Percentiles rank a stretch among this genome's conserved stretches.
Evolutionary conservation across 768 basidiomycete genomes (phyloP).

Genomic region (Russula griseocarnosa): DNA sequence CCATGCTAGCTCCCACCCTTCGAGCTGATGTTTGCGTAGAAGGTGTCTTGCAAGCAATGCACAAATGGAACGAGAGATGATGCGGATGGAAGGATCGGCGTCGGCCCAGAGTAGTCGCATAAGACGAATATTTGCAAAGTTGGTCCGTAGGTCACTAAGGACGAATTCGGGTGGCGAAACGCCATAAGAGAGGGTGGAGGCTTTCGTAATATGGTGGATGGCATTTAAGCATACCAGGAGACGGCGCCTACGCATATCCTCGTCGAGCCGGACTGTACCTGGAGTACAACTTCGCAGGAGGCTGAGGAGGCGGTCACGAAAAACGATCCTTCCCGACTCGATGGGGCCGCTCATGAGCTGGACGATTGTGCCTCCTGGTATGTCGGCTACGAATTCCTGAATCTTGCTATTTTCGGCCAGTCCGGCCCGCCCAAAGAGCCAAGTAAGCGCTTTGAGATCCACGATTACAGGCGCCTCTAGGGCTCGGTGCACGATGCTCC

Average conservation of each 20-base stretch:
- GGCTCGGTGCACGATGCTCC: constrained; percentile 3
- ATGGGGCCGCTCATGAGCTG: constrained; percentile 12
- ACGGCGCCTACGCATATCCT: constrained; percentile 5
- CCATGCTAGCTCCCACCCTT: constrained; percentile 12
- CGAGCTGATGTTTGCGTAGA: not conserved
- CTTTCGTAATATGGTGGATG: constrained; percentile 3
- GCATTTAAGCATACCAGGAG: constrained; percentile 15
- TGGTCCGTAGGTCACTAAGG: constrained; percentile 13
- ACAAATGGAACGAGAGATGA: constrained; percentile 13
- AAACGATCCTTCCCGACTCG: not conserved
- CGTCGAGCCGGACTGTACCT: constrained; percentile 1
- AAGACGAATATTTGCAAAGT: constrained; percentile 11
- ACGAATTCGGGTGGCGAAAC: not conserved
- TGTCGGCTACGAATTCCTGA: constrained; percentile 3
- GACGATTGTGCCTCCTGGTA: constrained; percentile 2
- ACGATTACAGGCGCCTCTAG: not conserved
- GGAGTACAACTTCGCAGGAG: constrained; percentile 18
- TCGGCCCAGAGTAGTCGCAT: constrained; percentile 12
- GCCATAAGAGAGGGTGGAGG: not conserved
- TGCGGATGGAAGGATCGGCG: constrained; percentile 12
- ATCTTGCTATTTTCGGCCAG: constrained; percentile 10
- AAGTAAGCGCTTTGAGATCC: constrained; percentile 11
- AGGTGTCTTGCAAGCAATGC: constrained; percentile 18
- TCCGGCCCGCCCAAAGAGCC: constrained; percentile 3
- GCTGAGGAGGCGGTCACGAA: constrained; percentile 11